A percentile compares a stretch with the other conserved stretches of the same genome.
Conservation (phyloP, 2,329 filamentous ascomycete genomes). For the Beauveria sp. region DNA sequence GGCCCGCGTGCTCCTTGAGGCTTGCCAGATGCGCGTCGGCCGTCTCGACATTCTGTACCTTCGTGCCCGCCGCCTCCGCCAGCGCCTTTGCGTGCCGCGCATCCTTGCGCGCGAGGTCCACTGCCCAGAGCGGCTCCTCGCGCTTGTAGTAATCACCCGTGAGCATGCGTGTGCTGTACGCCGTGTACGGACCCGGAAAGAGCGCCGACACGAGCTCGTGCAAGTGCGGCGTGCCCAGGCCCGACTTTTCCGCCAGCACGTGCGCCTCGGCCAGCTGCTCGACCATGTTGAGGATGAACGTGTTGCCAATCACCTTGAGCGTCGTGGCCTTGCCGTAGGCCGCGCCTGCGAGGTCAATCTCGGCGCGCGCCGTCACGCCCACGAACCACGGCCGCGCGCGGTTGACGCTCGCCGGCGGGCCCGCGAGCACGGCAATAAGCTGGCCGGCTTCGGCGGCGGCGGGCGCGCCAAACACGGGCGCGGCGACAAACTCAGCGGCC, state of each 20-base stretch:
- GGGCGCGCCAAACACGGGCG: slow-evolving; percentile 62
- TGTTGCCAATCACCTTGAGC: slow-evolving; percentile 80
- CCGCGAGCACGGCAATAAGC: slow-evolving; percentile 67
- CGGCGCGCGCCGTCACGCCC: slow-evolving; percentile 61
- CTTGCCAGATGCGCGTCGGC: slow-evolving; percentile 60
- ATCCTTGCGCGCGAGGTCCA: slow-evolving; percentile 79
- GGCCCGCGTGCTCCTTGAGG: slow-evolving; percentile 61
- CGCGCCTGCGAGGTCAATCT: slow-evolving; percentile 64
- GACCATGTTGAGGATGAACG: slow-evolving; percentile 76
- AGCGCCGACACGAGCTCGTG: slow-evolving; percentile 65
- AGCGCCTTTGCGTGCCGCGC: slow-evolving; percentile 63
- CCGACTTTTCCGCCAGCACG: slow-evolving; percentile 71
- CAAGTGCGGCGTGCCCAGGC: slow-evolving; percentile 62
- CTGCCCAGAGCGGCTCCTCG: slow-evolving; percentile 72
- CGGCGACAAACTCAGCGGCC: slow-evolving; percentile 68
- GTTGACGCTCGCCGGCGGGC: slow-evolving; percentile 50
- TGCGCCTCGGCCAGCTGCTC: slow-evolving; percentile 73
- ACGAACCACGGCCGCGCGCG: slow-evolving; percentile 63
- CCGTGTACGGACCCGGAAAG: slow-evolving; percentile 68
- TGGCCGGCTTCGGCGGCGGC: slow-evolving; percentile 63
- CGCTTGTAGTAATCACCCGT: slow-evolving; percentile 69
- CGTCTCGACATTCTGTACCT: slow-evolving; percentile 57
- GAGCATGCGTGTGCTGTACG: slow-evolving; percentile 68
- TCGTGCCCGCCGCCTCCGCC: slow-evolving; percentile 54
- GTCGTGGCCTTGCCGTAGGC: slow-evolving; percentile 60